These are phyloP conservation scores for Boletus bicolor DNA, from an alignment of 768 basidiomycete genomes.

Conservation along the genomic window DNA sequence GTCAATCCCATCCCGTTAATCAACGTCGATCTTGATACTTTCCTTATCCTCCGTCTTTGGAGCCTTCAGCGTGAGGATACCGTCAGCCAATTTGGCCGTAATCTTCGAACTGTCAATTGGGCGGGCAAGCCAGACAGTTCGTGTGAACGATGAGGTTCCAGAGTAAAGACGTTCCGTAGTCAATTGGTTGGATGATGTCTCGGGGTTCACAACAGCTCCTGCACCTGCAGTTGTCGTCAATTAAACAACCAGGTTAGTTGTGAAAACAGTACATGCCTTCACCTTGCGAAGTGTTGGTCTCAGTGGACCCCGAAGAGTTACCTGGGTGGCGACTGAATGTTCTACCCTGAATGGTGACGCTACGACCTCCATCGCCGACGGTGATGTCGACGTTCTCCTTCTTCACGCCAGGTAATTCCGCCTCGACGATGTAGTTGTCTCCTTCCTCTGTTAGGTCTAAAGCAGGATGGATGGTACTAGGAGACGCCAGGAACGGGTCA, in stretches of 20 bases:
- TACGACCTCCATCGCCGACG: conserved; percentile 67
- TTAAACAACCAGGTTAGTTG: too few species aligned
- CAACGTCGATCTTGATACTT: conserved; percentile 46
- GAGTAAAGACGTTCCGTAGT: conserved; percentile 61
- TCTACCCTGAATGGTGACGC: conserved; percentile 70
- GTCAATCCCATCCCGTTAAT: conserved; percentile 5
- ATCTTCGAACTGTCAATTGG: conserved; percentile 57
- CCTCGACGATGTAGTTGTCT: conserved; percentile 64
- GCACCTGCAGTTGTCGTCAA: conserved; percentile 1
- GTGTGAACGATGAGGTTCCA: conserved; percentile 53
- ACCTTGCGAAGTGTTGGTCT: conserved; percentile 4
- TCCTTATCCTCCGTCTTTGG: conserved; percentile 60
- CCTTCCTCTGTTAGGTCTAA: conserved; percentile 68
- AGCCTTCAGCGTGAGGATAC: conserved; percentile 61
- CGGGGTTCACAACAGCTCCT: conserved; percentile 17
- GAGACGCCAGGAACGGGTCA: conserved; percentile 46
- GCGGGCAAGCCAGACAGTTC: conserved; percentile 71
- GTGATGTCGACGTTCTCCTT: conserved; percentile 73
- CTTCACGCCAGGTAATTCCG: conserved; percentile 75
- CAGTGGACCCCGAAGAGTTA: conserved; percentile 21
- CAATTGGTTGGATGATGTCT: conserved; percentile 41
- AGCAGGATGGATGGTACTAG: conserved; percentile 44
- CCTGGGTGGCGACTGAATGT: conserved; percentile 30
- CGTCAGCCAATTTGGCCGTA: conserved; percentile 62
- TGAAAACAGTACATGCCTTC: conserved; percentile 28